Evolutionary conservation across 2,329 filamentous ascomycete species (phyloP), one percentile per base, ranked within the genome.

Genomic region (Ramichloridium luteum): DNA sequence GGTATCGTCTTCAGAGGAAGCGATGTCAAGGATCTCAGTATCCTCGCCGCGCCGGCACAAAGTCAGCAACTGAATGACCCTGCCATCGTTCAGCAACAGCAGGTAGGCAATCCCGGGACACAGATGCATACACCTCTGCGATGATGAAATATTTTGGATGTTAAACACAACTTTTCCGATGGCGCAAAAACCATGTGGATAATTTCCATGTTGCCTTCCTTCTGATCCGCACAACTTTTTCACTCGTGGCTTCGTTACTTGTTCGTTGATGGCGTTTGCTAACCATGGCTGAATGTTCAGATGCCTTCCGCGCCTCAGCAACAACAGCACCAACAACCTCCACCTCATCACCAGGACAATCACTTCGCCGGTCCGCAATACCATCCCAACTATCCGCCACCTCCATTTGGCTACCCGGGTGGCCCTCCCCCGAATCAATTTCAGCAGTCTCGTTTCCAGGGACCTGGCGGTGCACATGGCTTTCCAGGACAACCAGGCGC

Each of bases 121-220:
- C 39, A 20, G 10, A 25, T 13, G 15, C 8, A 25, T 12, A 16
- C 36, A 35, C 39, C 39, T 45, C 45, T 65, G 62, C 59, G 50
- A 74, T 93, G 86, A 93, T 84, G 82, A 92, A 90, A 64, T 64
- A 93, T 82, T 79, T 72, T 85, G 86, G 86, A 93, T 93, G 83
- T 90, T 83, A 93, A 92, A 62, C 36, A 63, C 70, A 68, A n/a
- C 73, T 72, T 73, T 78, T 79, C 80, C 80, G 80, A 79, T 79
- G 80, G 84, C 84, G 85, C 85, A 93, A 84, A 68, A 79, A 67
- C 71, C 72, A 67, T 93, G 86, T 93, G 77, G 86, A 93, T 64
- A 74, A 78, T 80, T 78, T 93, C 86, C 85, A 47, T 47, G 86
- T 93, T 94, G 86, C 85, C 86, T 94, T 94, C 86, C 86, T 94